Base-by-base conservation (phyloP, 2,329 filamentous ascomycete species). In the Paecilomyces dactylethromorphus region DNA sequence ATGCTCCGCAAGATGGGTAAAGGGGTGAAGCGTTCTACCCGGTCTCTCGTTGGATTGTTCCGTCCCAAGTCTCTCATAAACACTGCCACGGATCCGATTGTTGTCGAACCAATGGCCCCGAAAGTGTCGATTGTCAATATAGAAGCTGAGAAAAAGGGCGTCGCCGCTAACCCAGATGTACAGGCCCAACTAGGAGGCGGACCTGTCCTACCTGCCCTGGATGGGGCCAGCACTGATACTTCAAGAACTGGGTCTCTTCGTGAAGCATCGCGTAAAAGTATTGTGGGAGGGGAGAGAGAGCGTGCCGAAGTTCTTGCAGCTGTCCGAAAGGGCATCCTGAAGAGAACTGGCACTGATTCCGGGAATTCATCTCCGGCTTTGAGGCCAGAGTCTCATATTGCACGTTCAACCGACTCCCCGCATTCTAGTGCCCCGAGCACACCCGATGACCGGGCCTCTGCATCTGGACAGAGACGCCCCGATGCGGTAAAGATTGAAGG, bases 101-200 rank as follows among this genome's bases (percentile, higher is more conserved):
- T 84, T 18, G 75, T 72, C 1, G 84, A 90, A 68, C 86, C 84
- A 5, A 91, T 88, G 68, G 84, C 90, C 61, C 90, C 91, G n/a
- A 84, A 92, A 62, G 90, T 99, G 1, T 96, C 94, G 0, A 95
- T 96, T 86, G 89, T 99, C 56, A 97, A 91, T 8, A 92, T 94
- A 3, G 94, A 99, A 76, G 94, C 93, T 1, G 93, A 97, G 76
- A 84, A 91, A 56, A 90, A 95, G 66, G 87, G 81, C 62, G 87
- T 94, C 59, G 92, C 94, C 65, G 87, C 92, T 53, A 91, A 89
- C 59, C 80, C 70, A 5, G 73, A 76, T 62, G 85, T 87, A 1
- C 82, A 86, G 62, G 84, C 88, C 3, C 85, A 90, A 58, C 79
- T 79, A 55, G 86, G 85, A 52, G 89, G 89, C 24, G 89, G 86